phyloP scores from a whole-genome alignment of 1,284 basidiomycete species.

The Microbotryomycetes sp. region DNA sequence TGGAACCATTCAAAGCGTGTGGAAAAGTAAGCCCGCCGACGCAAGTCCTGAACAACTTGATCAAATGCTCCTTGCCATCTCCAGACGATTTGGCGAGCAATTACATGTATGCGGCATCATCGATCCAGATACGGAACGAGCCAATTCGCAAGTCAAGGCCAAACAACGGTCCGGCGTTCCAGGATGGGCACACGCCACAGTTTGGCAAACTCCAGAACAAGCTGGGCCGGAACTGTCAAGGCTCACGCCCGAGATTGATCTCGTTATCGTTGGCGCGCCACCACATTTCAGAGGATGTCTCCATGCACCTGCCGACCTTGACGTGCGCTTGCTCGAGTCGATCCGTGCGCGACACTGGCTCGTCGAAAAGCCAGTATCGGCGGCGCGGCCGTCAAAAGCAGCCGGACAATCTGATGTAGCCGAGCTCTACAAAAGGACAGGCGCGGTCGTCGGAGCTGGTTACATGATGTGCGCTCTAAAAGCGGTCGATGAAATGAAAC shows the following conservation, averaged over 20 bases:
- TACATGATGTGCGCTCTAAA: conserved; percentile 84
- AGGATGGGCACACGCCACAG: conserved; percentile 3
- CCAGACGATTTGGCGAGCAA: conserved; percentile 10
- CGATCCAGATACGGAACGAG: conserved; percentile 29
- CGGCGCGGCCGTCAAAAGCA: conserved; percentile 12
- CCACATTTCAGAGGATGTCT: conserved; percentile 83
- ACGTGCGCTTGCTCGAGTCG: conserved; percentile 70
- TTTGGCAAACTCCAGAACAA: conserved; percentile 18
- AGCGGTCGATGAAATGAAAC: conserved; percentile 93
- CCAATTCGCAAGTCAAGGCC: conserved; percentile 15
- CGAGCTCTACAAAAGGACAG: conserved; percentile 12
- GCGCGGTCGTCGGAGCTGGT: conserved; percentile 30
- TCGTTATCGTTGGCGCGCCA: conserved; percentile 77
- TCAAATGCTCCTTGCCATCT: background rate
- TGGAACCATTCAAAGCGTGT: conserved; percentile 29
- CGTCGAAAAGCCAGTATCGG: conserved; percentile 37
- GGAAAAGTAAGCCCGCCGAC: background rate
- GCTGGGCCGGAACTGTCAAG: conserved; percentile 8
- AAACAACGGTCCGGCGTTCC: conserved; percentile 4
- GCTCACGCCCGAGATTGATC: conserved; percentile 10
- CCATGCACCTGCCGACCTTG: conserved; percentile 71
- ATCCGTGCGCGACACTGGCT: conserved; percentile 24
- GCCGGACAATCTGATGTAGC: conserved; percentile 22
- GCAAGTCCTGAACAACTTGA: conserved; percentile 3
- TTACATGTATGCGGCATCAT: conserved; percentile 32